Evolutionary conservation across 805 yeast genomes (phyloP), one percentile per base, ranked within the genome.

Genomic region (Myxozyma monticola): DNA sequence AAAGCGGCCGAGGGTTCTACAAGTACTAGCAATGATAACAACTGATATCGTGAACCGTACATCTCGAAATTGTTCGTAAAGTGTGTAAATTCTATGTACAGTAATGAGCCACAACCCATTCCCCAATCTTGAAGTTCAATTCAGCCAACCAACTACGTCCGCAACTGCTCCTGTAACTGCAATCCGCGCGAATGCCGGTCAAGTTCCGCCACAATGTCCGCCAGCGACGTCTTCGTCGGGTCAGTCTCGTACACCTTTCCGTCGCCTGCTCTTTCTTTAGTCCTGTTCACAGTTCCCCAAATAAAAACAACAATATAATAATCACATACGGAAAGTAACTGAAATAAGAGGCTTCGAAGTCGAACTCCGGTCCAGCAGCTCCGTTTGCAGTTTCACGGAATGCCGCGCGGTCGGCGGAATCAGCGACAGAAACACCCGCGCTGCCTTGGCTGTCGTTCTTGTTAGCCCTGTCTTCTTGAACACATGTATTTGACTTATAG

Each of bases 161-260:
- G n/a, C n/a, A 50, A 24, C 31, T 50, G 54, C 28, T 88, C 96
- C 62, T 85, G 76, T 60, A 89, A 74, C 52, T 81, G 81, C 60
- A 90, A 70, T 62, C 80, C 78, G 68, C 96, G 80, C 8, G 96
- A 88, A 64, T 90, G 95, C 49, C 85, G 75, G 65, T 90, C 95
- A 57, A 91, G 80, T 53, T 75, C 67, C 46, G 80, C 82, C 8
- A 78, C 71, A 60, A 89, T 69, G 58, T 89, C 96, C 18, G 68
- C 72, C 51, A 86, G 77, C 6, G 71, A 71, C 62, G 77, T 67
- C 6, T 61, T 63, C 2, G 75, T 66, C 8, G 96, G 96, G 64
- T 88, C 86, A 4, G 80, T 80, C 45, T 75, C 77, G 70, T 87
- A 68, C 4, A 75, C 77, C 42, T 80, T 77, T 62, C 90, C 91